Evolutionary conservation across 176 grass and related monocot genomes (phyloP).

Genomic region (Chrysopogon serrulatus): DNA sequence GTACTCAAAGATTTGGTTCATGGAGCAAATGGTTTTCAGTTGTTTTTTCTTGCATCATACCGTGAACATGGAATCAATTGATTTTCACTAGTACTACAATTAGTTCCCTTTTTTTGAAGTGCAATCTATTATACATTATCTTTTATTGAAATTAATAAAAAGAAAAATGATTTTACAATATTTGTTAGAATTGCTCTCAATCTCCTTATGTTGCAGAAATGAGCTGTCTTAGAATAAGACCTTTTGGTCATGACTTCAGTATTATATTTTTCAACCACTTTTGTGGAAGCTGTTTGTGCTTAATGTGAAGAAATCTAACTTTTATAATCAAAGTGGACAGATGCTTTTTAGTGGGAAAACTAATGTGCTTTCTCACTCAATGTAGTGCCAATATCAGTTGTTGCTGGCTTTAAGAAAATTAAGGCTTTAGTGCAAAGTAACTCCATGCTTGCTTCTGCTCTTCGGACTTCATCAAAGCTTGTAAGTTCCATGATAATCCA

Average conservation of each 20-base stretch:
- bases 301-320: constrained; percentile 14
- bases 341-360: neutral
- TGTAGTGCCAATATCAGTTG: constrained; percentile 92
- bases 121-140: neutral
- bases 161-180: neutral
- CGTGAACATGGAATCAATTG: neutral
- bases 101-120: neutral
- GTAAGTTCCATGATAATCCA: constrained; percentile 44
- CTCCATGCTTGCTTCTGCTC: constrained; percentile 79
- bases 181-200: neutral
- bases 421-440: constrained; percentile 81
- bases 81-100: neutral
- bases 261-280: neutral
- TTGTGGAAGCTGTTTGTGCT: neutral
- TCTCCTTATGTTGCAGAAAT: neutral
- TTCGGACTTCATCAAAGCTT: constrained; percentile 89
- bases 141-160: neutral
- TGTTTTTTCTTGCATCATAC: neutral
- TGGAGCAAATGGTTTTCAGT: neutral
- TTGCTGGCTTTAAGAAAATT: constrained; percentile 98
- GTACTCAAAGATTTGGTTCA: neutral
- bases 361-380: constrained; percentile 25
- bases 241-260: neutral
- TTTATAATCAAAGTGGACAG: neutral
- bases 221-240: neutral